Conservation (phyloP, 2,329 filamentous ascomycete species). For the Xylaria sp. region DNA sequence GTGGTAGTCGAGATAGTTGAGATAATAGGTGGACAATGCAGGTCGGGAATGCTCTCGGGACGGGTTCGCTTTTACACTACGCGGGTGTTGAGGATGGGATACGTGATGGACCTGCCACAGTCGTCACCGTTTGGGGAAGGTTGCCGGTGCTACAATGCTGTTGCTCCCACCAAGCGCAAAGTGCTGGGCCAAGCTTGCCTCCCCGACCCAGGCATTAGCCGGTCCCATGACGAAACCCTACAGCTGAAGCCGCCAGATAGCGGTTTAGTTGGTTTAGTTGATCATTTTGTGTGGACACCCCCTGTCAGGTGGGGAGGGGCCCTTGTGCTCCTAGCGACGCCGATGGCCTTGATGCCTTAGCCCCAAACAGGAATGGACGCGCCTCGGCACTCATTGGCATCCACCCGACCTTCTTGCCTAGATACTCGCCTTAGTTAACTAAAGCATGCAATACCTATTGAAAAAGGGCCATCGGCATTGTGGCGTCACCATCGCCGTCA, state of each 20-base stretch:
- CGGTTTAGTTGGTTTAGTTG: constrained; percentile 13
- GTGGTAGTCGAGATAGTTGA: neutral
- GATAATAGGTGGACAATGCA: neutral
- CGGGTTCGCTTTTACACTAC: constrained; percentile 19
- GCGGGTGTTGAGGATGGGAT: constrained; percentile 3
- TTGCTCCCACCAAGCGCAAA: neutral
- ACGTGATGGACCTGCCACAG: constrained; percentile 1
- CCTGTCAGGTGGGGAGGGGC: constrained; percentile 13
- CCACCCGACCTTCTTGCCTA: neutral
- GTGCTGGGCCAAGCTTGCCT: constrained; percentile 16
- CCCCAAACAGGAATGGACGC: constrained; percentile 6
- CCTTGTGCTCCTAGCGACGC: neutral
- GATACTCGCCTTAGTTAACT: neutral
- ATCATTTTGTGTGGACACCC: constrained; percentile 12
- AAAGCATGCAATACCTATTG: neutral
- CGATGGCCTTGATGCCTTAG: neutral
- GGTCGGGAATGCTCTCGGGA: constrained; percentile 11
- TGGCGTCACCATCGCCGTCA: constrained; percentile 20
- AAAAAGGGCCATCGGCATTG: neutral
- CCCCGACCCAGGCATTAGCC: neutral
- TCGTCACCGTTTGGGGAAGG: constrained; percentile 17
- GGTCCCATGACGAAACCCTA: constrained; percentile 34
- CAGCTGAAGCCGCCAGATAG: constrained; percentile 20
- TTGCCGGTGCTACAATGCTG: neutral
- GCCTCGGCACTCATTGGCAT: constrained; percentile 12